These are phyloP conservation scores for Paulownia fortunei DNA, from an alignment of 257 asterid species.

Conservation along the genomic window DNA sequence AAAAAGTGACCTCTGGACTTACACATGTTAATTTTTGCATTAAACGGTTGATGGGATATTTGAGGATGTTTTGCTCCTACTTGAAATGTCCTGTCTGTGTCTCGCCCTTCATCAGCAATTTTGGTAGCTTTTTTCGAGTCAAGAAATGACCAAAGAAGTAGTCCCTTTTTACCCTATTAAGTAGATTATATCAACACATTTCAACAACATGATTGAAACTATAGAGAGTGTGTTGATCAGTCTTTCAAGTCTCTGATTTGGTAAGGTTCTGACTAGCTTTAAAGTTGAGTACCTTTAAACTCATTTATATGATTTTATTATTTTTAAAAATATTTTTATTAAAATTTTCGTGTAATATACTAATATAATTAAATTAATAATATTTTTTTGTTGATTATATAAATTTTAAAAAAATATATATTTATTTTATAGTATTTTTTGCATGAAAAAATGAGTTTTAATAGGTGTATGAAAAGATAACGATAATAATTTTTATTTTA, in stretches of 20 bases:
- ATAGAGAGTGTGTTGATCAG: neutral
- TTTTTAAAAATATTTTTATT: too few relatives aligned
- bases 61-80: neutral
- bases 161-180: neutral
- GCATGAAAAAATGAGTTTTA: too few relatives aligned
- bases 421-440: too few relatives aligned
- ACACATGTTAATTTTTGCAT: neutral
- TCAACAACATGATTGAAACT: neutral
- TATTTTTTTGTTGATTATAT: too few relatives aligned
- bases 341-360: too few relatives aligned
- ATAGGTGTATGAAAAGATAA: too few relatives aligned
- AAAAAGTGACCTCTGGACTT: too few relatives aligned
- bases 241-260: neutral
- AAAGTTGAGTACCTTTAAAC: too few relatives aligned
- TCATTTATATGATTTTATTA: too few relatives aligned
- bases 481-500: too few relatives aligned
- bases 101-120: neutral
- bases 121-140: neutral
- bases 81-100: slow-evolving; percentile 25
- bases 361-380: too few relatives aligned
- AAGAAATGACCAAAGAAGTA: slow-evolving; percentile 21
- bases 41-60: slow-evolving; percentile 21
- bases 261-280: neutral
- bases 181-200: neutral
- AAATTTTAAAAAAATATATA: too few relatives aligned